phyloP scores from a whole-genome alignment of 2,329 filamentous ascomycete species.

The Fusarium keratoplasticum region DNA sequence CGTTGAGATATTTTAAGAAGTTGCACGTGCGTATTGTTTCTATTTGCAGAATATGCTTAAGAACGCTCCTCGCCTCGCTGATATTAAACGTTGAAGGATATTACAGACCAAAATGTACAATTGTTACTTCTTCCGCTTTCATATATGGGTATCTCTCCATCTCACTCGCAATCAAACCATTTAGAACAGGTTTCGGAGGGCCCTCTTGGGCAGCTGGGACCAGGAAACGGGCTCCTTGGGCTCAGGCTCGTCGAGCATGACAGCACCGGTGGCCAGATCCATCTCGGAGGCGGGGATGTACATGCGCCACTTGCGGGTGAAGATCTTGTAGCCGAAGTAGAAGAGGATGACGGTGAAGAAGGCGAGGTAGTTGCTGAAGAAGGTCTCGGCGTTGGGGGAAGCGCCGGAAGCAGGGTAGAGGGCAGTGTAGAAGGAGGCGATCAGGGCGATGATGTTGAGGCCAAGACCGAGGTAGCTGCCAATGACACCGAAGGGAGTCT shows the following conservation, averaged over 20 bases:
- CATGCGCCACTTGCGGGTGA: conserved; percentile 67
- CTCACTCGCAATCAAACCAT: conserved; percentile 5
- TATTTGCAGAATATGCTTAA: conserved; percentile 31
- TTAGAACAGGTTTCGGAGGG: conserved; percentile 40
- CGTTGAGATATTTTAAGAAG: not conserved
- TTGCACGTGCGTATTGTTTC: conserved; percentile 28
- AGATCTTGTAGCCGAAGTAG: conserved; percentile 82
- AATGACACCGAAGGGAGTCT: conserved; percentile 79
- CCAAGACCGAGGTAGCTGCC: conserved; percentile 85
- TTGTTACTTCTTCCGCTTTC: conserved; percentile 16
- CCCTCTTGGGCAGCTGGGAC: conserved; percentile 58
- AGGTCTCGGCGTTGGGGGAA: conserved; percentile 75
- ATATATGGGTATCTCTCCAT: conserved; percentile 39
- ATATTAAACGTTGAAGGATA: conserved; percentile 21
- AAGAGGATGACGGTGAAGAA: conserved; percentile 74
- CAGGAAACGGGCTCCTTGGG: conserved; percentile 76
- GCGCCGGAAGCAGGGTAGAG: conserved; percentile 61
- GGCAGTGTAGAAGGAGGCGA: conserved; percentile 86
- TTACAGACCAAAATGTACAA: conserved; percentile 31
- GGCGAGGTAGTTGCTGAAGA: conserved; percentile 80
- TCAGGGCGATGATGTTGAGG: conserved; percentile 81
- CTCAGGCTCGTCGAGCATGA: conserved; percentile 83
- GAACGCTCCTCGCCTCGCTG: conserved; percentile 32
- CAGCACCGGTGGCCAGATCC: conserved; percentile 86
- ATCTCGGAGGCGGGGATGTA: conserved; percentile 78